Evolutionary conservation across 2,329 filamentous ascomycete genomes (phyloP).

Genomic region (Clonostachys solani): DNA sequence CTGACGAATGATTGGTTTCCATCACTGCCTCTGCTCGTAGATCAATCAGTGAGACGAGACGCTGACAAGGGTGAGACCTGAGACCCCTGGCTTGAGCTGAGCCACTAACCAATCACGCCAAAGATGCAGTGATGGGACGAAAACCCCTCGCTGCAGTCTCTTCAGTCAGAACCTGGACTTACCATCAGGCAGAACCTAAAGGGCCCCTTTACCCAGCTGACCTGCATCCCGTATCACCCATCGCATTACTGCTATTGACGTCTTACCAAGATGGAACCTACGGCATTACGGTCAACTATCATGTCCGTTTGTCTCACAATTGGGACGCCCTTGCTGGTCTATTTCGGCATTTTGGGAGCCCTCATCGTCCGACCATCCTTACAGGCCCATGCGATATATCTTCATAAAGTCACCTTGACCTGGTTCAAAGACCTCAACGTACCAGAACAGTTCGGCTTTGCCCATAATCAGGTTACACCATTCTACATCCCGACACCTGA

Average conservation of each 20-base stretch:
- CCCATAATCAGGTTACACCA: constrained; percentile 67
- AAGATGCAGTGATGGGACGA: no score
- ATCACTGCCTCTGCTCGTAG: no score
- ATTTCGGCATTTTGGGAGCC: constrained; percentile 13
- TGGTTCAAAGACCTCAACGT: constrained; percentile 58
- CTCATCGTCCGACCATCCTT: constrained; percentile 29
- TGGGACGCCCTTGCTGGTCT: constrained; percentile 4
- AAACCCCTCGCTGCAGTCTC: no score
- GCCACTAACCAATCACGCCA: no score
- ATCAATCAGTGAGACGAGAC: no score
- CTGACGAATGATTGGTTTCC: no score
- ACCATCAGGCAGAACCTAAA: not conserved
- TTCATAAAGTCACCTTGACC: constrained; percentile 48
- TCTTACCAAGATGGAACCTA: not conserved
- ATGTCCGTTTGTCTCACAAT: constrained; percentile 2
- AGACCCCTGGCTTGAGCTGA: no score
- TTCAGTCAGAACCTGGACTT: no score
- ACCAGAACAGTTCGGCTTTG: constrained; percentile 67
- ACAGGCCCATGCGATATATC: constrained; percentile 53
- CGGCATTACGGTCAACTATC: not conserved
- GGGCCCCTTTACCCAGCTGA: not conserved
- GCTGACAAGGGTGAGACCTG: no score
- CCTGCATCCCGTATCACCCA: not conserved
- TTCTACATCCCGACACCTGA: constrained; percentile 65
- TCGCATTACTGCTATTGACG: not conserved